Conservation (phyloP, 2,329 filamentous ascomycete genomes). For the Diaporthe ilicicola region DNA sequence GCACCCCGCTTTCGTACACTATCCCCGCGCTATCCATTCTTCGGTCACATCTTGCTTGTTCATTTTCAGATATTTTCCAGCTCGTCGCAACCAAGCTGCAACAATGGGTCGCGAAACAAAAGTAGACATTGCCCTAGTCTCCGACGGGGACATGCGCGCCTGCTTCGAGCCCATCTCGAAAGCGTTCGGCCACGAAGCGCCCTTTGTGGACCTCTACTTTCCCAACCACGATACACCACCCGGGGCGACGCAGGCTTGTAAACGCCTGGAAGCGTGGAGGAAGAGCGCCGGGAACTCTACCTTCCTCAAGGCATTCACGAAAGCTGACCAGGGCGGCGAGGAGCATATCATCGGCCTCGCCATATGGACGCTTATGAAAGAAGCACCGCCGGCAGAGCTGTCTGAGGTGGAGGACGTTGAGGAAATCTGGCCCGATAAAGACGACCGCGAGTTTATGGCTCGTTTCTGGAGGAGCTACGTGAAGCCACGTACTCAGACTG, state of each 20-base stretch:
- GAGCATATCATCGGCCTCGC: neutral
- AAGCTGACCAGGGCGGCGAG: neutral
- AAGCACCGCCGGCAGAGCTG: neutral
- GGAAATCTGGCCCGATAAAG: neutral
- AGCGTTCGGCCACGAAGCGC: neutral
- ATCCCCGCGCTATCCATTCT: neutral
- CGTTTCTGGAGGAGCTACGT: neutral
- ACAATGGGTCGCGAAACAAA: neutral
- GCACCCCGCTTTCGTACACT: constrained; percentile 13
- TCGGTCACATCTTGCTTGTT: neutral
- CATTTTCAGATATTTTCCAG: neutral
- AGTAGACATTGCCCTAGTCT: neutral
- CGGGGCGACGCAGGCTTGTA: neutral
- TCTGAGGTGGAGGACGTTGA: neutral
- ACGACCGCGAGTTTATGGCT: neutral
- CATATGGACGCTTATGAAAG: neutral
- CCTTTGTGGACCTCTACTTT: neutral
- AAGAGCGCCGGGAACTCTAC: neutral
- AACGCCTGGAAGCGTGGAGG: neutral
- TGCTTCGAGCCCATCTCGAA: neutral
- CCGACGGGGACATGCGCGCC: neutral
- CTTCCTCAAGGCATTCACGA: neutral
- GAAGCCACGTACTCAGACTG: neutral
- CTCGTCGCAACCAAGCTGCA: no score
- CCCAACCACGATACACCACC: neutral